These are phyloP conservation scores for Dimocarpus longan DNA, from an alignment of 345 rosid species.

Conservation along the genomic window DNA sequence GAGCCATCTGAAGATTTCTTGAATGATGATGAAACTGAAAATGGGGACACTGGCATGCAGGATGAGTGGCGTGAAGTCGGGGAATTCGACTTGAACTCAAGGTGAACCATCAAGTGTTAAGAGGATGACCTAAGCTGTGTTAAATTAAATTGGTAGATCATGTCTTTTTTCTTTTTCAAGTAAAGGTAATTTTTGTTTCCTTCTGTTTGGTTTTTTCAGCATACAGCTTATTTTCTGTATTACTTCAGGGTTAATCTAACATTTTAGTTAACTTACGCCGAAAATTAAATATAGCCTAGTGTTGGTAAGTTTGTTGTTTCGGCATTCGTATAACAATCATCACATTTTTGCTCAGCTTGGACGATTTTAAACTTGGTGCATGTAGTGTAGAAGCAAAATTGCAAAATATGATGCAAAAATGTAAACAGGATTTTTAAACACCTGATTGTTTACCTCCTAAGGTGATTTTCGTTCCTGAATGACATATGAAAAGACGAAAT, in stretches of 20 bases:
- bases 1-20: slow-evolving; percentile 92
- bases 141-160: not conserved
- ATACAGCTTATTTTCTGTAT: not conserved
- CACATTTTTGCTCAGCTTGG: not conserved
- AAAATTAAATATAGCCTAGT: not conserved
- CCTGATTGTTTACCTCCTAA: too few species aligned
- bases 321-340: too few species aligned
- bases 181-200: not conserved
- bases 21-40: slow-evolving; percentile 86
- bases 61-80: slow-evolving; percentile 73
- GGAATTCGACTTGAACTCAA: slow-evolving; percentile 76
- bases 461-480: too few species aligned
- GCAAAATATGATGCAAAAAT: too few species aligned
- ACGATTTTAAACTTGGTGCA: not conserved
- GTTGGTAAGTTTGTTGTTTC: not conserved
- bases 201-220: not conserved
- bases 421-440: too few species aligned
- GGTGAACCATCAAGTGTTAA: slow-evolving; percentile 29
- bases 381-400: too few species aligned
- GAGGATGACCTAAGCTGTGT: not conserved
- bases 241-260: not conserved
- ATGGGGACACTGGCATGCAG: slow-evolving; percentile 65
- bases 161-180: not conserved
- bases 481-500: too few species aligned
- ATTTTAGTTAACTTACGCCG: not conserved